These are phyloP conservation scores for Cercospora sp. DNA, from an alignment of 2,329 filamentous ascomycete species.

Conservation along the genomic window DNA sequence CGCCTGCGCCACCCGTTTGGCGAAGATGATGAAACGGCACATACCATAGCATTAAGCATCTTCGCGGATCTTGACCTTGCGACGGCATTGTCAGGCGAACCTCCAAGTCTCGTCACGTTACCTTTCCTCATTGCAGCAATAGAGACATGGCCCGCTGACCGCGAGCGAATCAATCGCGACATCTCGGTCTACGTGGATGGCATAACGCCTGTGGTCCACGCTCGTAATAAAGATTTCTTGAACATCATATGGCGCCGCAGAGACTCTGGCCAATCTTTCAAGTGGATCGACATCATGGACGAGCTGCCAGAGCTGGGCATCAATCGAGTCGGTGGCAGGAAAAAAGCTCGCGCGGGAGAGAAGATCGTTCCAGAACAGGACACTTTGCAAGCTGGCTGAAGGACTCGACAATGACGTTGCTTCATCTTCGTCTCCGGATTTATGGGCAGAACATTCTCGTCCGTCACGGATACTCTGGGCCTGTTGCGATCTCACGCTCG, in stretches of 20 bases:
- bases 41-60: not conserved
- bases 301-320: constrained; percentile 1
- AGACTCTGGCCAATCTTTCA: not conserved
- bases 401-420: not conserved
- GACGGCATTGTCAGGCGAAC: not conserved
- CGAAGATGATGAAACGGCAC: constrained; percentile 4
- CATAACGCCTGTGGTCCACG: not conserved
- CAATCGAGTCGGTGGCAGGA: constrained; percentile 10
- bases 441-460: not conserved
- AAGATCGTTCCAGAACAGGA: not conserved
- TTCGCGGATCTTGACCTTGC: constrained; percentile 9
- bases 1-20: constrained; percentile 10
- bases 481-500: not conserved
- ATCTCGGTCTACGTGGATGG: constrained; percentile 5
- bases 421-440: not conserved
- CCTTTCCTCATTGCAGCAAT: constrained; percentile 9
- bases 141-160: not conserved
- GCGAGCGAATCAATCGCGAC: not conserved
- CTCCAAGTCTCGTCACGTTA: not conserved
- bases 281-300: constrained; percentile 11
- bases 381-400: not conserved
- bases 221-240: not conserved
- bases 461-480: not conserved
- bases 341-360: not conserved
- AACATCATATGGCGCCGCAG: not conserved